Base-by-base conservation (phyloP, 2,329 filamentous ascomycete genomes). In the Fusarium newnesense region DNA sequence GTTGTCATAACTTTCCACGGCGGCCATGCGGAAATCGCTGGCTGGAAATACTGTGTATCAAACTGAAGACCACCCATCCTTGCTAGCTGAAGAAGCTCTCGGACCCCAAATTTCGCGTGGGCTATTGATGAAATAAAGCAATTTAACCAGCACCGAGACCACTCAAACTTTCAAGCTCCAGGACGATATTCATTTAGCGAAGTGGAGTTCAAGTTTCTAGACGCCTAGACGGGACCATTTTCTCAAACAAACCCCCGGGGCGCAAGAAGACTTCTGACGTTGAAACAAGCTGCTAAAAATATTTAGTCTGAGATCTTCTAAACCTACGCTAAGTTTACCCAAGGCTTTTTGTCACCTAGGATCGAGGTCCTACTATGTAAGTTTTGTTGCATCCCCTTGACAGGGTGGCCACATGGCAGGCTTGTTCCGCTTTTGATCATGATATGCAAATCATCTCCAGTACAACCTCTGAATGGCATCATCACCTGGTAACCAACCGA, bases 401-500 rank as follows among this genome's bases (percentile, higher is more conserved):
- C 24, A 44, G 28, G 76, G 74, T 64, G 67, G 69, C 74, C 76
- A 77, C 73, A 78, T 77, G 74, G 76, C 74, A 75, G 60, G 39
- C 37, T 37, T 54, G 50, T 60, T 74, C 66, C 67, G 53, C 36
- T 74, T 67, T 62, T 60, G 66, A 73, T 70, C 34, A 40, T n/a
- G 19, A 47, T 36, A 42, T 70, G 67, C 65, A 59, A 36, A 53
- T 59, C 52, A 69, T 64, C 58, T 44, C 24, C 39, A 61, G 46
- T 60, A 40, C 34, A 54, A 50, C 52, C 39, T 66, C 39, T 42
- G 28, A 42, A 64, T 69, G 59, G 24, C 65, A 69, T 65, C 59
- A 59, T 64, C 36, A 40, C 19, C 39, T 24, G 30, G 42, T 26
- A 49, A n/a, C 34, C 47, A 56, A 26, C 34, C 42, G 42, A 62